Conservation (phyloP, 148 eudicot genomes). For the Linanthus parryae region DNA sequence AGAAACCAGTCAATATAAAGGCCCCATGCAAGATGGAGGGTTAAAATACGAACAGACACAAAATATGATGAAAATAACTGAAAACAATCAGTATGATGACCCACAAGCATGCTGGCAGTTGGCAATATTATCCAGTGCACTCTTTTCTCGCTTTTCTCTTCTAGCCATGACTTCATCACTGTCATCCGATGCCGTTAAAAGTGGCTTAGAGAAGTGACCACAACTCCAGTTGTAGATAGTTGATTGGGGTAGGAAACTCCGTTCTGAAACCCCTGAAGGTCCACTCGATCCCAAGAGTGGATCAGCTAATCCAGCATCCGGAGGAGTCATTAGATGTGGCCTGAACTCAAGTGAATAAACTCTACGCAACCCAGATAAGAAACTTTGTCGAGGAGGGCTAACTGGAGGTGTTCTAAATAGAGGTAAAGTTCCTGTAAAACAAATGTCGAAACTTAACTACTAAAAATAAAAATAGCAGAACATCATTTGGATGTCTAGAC, state of each 20-base stretch:
- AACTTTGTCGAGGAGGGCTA: conserved; percentile 86
- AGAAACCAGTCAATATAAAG: not conserved
- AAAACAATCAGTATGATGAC: conserved; percentile 17
- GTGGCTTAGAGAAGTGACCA: conserved; percentile 91
- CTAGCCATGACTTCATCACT: conserved; percentile 61
- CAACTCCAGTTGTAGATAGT: conserved; percentile 97
- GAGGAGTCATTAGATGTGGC: conserved; percentile 69
- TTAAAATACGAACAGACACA: not conserved
- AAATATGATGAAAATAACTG: not conserved
- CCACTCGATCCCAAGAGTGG: conserved; percentile 60
- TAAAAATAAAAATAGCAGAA: not conserved
- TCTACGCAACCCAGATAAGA: conserved; percentile 80
- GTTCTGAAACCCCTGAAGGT: conserved; percentile 41
- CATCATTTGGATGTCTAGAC: not conserved
- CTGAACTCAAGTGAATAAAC: conserved; percentile 86
- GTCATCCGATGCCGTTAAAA: conserved; percentile 75
- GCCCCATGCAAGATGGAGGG: not conserved
- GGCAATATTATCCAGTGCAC: conserved; percentile 61
- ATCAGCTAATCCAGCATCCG: conserved; percentile 84
- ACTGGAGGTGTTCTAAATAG: conserved; percentile 94
- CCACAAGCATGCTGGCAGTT: conserved; percentile 88
- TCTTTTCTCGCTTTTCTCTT: conserved; percentile 72
- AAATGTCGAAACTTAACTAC: conserved; percentile 10
- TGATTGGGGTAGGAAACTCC: conserved; percentile 86
- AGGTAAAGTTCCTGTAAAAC: conserved; percentile 58